A percentile compares a stretch with the other conserved stretches of the same genome.
phyloP scores from a whole-genome alignment of 176 grass and related monocot genomes.

The Oryza glumipatula region DNA sequence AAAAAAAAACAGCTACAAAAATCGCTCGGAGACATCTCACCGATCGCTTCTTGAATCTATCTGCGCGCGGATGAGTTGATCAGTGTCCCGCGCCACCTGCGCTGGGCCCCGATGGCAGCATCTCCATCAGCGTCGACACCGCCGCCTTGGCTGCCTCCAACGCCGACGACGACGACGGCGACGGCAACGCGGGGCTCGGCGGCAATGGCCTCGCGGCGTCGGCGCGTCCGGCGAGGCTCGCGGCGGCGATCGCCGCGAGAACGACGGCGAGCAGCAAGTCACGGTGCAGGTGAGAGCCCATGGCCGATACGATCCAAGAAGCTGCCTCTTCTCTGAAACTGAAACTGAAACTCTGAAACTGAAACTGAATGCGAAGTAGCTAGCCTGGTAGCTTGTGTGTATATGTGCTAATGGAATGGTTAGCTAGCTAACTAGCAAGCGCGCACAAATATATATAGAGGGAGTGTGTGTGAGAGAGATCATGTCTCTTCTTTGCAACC shows the following conservation, averaged over 20 bases:
- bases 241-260: not conserved
- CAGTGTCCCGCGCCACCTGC: conserved; percentile 47
- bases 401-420: not conserved
- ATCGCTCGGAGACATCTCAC: not conserved
- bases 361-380: not conserved
- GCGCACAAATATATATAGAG: conserved; percentile 2
- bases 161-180: conserved; percentile 37
- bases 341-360: not conserved
- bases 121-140: conserved; percentile 49
- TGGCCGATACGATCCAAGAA: not conserved
- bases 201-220: conserved; percentile 40
- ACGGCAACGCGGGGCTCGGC: conserved; percentile 38
- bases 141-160: not conserved
- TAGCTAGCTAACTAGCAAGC: not conserved
- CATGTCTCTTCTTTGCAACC: no score
- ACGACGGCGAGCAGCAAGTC: not conserved
- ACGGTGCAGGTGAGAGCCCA: not conserved
- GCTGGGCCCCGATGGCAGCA: conserved; percentile 50
- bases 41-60: not conserved
- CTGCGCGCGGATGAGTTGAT: not conserved
- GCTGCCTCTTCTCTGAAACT: not conserved
- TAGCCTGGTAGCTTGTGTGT: no score
- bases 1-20: not conserved
- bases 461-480: no score
- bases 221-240: conserved; percentile 20